Evolutionary conservation across 371 early-diverging fungal species (phyloP).

Genomic region (Rhizopus stolonifer): DNA sequence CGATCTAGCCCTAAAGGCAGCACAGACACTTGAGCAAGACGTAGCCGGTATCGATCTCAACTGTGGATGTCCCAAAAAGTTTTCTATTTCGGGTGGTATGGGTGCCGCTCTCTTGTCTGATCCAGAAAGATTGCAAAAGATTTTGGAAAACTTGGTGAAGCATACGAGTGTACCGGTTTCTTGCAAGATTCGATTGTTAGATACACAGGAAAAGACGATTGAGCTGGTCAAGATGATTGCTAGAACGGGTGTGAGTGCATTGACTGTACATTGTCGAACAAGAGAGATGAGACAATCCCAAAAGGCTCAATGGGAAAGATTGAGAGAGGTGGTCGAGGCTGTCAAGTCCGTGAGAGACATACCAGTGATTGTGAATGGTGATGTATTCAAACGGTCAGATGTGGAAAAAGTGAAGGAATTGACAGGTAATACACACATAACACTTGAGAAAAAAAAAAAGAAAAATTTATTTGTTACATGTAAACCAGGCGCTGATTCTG

Average conservation of each 20-base stretch:
- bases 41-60: conserved; percentile 91
- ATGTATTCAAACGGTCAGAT: conserved; percentile 69
- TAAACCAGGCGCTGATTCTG: conserved; percentile 55
- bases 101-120: conserved; percentile 89
- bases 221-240: conserved; percentile 80
- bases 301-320: conserved; percentile 86
- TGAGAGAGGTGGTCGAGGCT: conserved; percentile 66
- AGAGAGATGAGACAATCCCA: conserved; percentile 71
- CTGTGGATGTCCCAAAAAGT: conserved; percentile 96
- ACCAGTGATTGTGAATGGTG: conserved; percentile 94
- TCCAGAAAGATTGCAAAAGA: conserved; percentile 77
- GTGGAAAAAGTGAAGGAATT: conserved; percentile 55
- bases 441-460: neutral
- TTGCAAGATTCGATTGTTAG: conserved; percentile 77
- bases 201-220: conserved; percentile 76
- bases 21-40: conserved; percentile 78
- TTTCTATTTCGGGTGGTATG: conserved; percentile 94
- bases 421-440: no score
- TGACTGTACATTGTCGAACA: conserved; percentile 91
- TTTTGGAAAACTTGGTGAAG: conserved; percentile 75
- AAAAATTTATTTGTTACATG: neutral
- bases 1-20: conserved; percentile 86
- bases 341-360: conserved; percentile 50
- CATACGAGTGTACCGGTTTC: conserved; percentile 76
- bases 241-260: conserved; percentile 82